These are phyloP conservation scores for Lignosus rhinocerotis DNA, from an alignment of 1,284 basidiomycete species.

Conservation along the genomic window DNA sequence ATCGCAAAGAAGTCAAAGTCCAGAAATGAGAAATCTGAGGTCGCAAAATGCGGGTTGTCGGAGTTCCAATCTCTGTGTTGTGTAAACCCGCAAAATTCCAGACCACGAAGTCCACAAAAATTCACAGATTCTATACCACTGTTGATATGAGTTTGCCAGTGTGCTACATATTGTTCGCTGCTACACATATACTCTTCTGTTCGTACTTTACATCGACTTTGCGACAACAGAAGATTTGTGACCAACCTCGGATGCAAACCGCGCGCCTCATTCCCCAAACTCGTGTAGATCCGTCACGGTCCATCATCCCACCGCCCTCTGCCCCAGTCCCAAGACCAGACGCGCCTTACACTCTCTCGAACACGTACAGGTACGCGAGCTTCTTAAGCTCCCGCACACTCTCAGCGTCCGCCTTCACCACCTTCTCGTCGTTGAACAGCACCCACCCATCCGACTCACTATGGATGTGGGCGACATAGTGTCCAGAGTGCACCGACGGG, in stretches of 20 bases:
- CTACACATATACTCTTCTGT: too few species aligned
- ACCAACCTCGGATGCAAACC: too few species aligned
- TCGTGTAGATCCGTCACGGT: too few species aligned
- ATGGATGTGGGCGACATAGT: constrained; percentile 87
- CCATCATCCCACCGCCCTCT: constrained; percentile 6
- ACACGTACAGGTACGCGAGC: constrained; percentile 88
- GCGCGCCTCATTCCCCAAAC: too few species aligned
- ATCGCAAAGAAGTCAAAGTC: constrained; percentile 7
- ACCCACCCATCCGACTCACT: constrained; percentile 65
- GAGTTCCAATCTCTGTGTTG: constrained; percentile 24
- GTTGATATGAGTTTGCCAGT: too few species aligned
- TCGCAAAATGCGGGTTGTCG: constrained; percentile 22
- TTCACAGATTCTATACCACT: too few species aligned
- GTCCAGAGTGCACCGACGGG: constrained; percentile 91
- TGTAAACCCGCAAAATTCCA: neutral
- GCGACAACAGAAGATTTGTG: too few species aligned
- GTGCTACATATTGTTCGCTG: too few species aligned
- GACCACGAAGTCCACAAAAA: neutral
- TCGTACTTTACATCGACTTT: too few species aligned
- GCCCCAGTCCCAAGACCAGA: constrained; percentile 6
- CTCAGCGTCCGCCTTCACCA: constrained; percentile 80
- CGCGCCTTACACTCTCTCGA: constrained; percentile 57
- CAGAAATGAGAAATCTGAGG: constrained; percentile 7
- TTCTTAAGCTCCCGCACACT: constrained; percentile 73
- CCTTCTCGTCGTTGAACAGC: constrained; percentile 95